Conservation (phyloP, 257 asterid genomes). For the Primulina eburnea region DNA sequence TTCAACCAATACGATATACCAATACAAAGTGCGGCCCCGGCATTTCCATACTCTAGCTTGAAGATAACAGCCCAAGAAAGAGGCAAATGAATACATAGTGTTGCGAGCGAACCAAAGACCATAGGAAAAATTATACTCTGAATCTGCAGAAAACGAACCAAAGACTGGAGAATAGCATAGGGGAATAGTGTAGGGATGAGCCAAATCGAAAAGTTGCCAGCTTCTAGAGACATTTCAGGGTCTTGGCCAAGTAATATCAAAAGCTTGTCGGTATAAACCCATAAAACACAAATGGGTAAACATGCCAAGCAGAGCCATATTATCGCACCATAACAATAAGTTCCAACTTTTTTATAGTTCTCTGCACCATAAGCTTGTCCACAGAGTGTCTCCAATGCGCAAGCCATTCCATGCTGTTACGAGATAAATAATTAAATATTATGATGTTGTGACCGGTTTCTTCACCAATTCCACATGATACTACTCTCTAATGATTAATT, state of each 20-base stretch:
- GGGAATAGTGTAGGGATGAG: constrained; percentile 72
- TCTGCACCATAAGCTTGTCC: constrained; percentile 90
- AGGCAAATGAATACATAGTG: constrained; percentile 55
- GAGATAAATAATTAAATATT: not conserved
- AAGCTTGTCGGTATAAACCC: constrained; percentile 56
- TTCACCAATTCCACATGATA: not conserved
- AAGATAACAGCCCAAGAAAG: constrained; percentile 66
- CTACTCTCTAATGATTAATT: not conserved
- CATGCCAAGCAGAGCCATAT: constrained; percentile 55
- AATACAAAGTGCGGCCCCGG: constrained; percentile 75
- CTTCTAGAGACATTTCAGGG: constrained; percentile 57
- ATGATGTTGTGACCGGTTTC: not conserved
- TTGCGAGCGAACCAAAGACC: constrained; percentile 57
- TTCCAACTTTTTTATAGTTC: constrained; percentile 60
- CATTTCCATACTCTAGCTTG: constrained; percentile 49
- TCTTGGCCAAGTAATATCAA: constrained; percentile 59
- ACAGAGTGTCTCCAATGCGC: constrained; percentile 83
- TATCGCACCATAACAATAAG: constrained; percentile 45
- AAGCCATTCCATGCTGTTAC: constrained; percentile 69
- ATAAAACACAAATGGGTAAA: constrained; percentile 52
- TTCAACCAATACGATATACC: constrained; percentile 72
- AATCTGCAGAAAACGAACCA: constrained; percentile 62
- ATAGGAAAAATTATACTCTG: constrained; percentile 77
- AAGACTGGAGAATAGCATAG: constrained; percentile 66
- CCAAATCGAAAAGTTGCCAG: constrained; percentile 59